Evolutionary conservation across 2,329 filamentous ascomycete species (phyloP).

Genomic region (Alternaria sp.): DNA sequence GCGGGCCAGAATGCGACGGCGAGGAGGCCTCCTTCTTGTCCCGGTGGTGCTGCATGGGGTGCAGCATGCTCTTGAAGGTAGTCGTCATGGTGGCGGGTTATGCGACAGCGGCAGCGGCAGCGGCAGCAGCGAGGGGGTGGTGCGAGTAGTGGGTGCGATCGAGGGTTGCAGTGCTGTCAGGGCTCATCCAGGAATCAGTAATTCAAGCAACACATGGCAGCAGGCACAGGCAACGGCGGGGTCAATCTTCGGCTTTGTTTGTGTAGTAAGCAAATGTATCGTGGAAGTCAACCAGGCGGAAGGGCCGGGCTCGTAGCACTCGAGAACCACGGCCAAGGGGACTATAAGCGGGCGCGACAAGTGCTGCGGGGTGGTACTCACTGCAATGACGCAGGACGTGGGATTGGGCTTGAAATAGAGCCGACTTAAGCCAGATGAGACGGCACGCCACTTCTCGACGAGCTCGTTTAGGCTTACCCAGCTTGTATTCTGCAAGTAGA

Average conservation of each 20-base stretch:
- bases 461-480: not conserved
- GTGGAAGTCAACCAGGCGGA: constrained; percentile 24
- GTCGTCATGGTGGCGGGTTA: constrained; percentile 45
- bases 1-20: constrained; percentile 29
- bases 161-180: constrained; percentile 5
- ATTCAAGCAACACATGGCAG: constrained; percentile 20
- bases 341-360: constrained; percentile 17
- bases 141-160: constrained; percentile 16
- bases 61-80: constrained; percentile 48
- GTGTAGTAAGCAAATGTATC: constrained; percentile 6
- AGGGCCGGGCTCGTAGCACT: constrained; percentile 29
- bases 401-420: constrained; percentile 26
- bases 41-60: constrained; percentile 44
- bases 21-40: constrained; percentile 33
- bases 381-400: constrained; percentile 38
- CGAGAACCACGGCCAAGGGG: constrained; percentile 33
- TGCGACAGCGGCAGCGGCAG: constrained; percentile 6
- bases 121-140: constrained; percentile 9
- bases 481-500: not conserved
- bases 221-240: constrained; percentile 20
- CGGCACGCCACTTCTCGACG: not conserved
- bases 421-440: constrained; percentile 14
- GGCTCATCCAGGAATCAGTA: constrained; percentile 13
- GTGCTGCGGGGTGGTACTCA: constrained; percentile 11
- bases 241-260: constrained; percentile 17